Base-by-base conservation (phyloP, 345 rosid species). In the Citrus inodora region DNA sequence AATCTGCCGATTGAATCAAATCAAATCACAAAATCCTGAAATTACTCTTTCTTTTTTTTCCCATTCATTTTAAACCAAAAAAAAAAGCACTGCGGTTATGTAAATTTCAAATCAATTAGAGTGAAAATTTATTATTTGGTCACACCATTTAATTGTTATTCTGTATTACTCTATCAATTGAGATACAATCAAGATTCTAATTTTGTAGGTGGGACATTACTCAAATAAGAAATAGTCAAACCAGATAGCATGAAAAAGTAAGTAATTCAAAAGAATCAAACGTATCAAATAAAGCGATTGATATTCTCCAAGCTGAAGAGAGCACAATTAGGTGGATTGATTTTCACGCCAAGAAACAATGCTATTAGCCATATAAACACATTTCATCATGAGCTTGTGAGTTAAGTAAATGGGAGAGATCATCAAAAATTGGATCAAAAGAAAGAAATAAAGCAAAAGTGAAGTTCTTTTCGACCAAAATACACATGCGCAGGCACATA, bases 381-480 rank as follows among this genome's bases (percentile, higher is more conserved):
- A 11, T 35, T 59, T 28, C 32, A 75, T 46, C n/a, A 30, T 55
- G 28, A 75, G 51, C 62, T 65, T 65, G 25, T 9, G 35, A 27
- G 48, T 65, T 32, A 65, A 65, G 78, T 28, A 75, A 74, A 60
- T 61, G 25, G 42, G 61, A 16, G 16, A 35, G 46, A 65, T 35
- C 30, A 46, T 46, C 5, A 59, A 72, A 72, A 55, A 55, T 72
- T 72, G 61, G 76, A 59, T 51, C 38, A 46, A 48, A 51, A 37
- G 48, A 64, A 32, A 63, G 40, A 62, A 38, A 48, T 24, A 76
- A 76, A 76, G 79, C 42, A 35, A 76, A 76, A 76, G 79, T 24
- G 24, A 6, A 11, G 64, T 19, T 66, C 71, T 76, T 35, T 67
- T 37, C 37, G 46, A 67, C 79, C 55, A 55, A 76, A 67, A 53